A percentile compares a stretch with the other conserved stretches of the same genome.
Conservation (phyloP, 371 early-diverging fungal species). For the Mortierella sp. region DNA sequence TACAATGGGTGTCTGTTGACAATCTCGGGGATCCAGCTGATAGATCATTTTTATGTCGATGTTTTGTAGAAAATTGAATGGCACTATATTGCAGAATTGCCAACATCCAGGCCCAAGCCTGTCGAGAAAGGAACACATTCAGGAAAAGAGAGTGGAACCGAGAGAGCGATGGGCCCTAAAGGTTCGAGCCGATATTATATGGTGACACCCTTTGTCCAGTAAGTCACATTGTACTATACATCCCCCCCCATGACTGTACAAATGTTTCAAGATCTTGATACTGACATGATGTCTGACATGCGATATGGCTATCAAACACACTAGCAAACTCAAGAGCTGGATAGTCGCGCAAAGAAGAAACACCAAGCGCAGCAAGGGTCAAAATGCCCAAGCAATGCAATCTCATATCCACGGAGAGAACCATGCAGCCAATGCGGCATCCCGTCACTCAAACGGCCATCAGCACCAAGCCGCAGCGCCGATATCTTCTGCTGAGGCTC, state of each 20-base stretch:
- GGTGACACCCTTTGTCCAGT: conserved; percentile 79
- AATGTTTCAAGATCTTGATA: background rate
- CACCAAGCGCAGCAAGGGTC: conserved; percentile 39
- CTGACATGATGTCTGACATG: background rate
- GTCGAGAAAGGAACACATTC: conserved; percentile 49
- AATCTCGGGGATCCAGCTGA: background rate
- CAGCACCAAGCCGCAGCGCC: conserved; percentile 7
- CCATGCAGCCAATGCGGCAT: background rate
- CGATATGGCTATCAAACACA: background rate
- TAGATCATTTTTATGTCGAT: background rate
- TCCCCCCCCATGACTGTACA: background rate
- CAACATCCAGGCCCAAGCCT: conserved; percentile 56
- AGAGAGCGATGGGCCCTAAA: conserved; percentile 28
- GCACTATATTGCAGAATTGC: conserved; percentile 58
- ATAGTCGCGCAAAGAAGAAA: conserved; percentile 35
- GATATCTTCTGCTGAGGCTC: conserved; percentile 31
- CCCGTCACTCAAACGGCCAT: conserved; percentile 8
- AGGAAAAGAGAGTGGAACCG: conserved; percentile 54
- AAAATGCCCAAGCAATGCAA: conserved; percentile 16
- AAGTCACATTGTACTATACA: conserved; percentile 21
- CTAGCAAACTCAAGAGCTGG: conserved; percentile 53
- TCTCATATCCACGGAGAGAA: conserved; percentile 24
- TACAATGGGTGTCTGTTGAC: too few relatives aligned
- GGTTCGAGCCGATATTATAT: conserved; percentile 67
- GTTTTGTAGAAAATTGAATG: conserved; percentile 60